Percentiles rank a stretch among this genome's conserved stretches.
These are phyloP conservation scores for Geranium rotundifolium DNA, from an alignment of 345 rosid genomes.

Conservation along the genomic window DNA sequence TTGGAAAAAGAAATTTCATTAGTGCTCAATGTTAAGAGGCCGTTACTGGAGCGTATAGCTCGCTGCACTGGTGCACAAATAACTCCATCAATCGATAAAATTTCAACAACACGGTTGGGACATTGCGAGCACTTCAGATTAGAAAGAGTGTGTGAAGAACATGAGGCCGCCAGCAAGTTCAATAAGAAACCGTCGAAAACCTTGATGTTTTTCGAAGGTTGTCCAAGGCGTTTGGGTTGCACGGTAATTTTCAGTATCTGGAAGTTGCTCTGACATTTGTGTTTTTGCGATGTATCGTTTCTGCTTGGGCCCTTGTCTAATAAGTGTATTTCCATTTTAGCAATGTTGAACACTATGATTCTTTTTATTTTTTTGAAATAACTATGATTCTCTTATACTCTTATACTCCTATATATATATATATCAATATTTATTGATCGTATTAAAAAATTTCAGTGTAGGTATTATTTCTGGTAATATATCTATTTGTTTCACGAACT, in stretches of 20 bases:
- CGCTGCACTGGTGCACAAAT: conserved; percentile 81
- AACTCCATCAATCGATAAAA: conserved; percentile 55
- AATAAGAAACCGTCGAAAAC: conserved; percentile 79
- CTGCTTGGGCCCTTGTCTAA: not conserved
- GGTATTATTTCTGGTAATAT: too few relatives aligned
- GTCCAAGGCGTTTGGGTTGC: conserved; percentile 97
- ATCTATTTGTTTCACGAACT: too few relatives aligned
- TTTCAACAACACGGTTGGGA: conserved; percentile 55
- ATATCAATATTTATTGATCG: too few relatives aligned
- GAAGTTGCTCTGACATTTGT: not conserved
- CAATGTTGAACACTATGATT: too few relatives aligned
- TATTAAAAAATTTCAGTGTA: too few relatives aligned
- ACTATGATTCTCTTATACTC: too few relatives aligned
- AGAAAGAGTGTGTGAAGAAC: conserved; percentile 70
- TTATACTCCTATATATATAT: too few relatives aligned
- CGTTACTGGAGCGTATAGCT: conserved; percentile 79
- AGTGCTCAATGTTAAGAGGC: conserved; percentile 77
- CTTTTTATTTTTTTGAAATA: too few relatives aligned
- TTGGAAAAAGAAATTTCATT: conserved; percentile 81
- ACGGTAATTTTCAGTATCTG: conserved; percentile 46
- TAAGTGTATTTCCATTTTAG: not conserved
- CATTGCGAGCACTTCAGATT: conserved; percentile 77
- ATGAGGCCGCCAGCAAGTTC: conserved; percentile 47
- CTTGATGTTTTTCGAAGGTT: conserved; percentile 97
- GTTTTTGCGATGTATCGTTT: not conserved